Evolutionary conservation across 441 rosid genomes (phyloP), one percentile per base, ranked within the genome.

Genomic region (Pelargonium cotyledonis): DNA sequence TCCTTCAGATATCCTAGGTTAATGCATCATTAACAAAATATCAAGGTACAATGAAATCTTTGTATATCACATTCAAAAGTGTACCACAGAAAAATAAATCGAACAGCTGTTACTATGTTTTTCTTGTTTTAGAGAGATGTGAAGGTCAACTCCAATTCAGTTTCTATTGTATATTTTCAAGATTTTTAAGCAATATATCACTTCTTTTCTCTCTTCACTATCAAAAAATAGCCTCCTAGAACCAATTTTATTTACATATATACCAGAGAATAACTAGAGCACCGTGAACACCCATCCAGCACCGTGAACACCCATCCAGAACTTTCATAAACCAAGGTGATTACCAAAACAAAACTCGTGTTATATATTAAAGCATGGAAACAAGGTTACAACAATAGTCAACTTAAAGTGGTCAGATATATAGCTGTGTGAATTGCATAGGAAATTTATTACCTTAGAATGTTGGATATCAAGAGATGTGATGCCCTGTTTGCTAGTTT

Each of bases 401-500:
- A 47, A 1, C 0, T 9, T 16, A 23, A 71, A 8, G n/a, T 6
- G 8, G 8, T 6, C 12, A 0, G 51, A 16, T 23, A 65, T 8
- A 65, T 21, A 67, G 67, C 72, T 57, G 16, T 43, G 68, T 18
- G 11, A 63, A 75, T 9, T 18, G 41, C 65, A 51, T 68, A 70
- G 16, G 15, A 65, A 75, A 66, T 66, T 73, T 61, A 61, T 18
- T 73, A 88, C 95, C 98, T 95, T 89, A 18, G 96, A 80, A 77
- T 77, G 70, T 35, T 81, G 74, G 70, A 92, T 84, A 76, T 92
- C 98, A 69, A 92, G 77, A 3, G 92, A 88, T 65, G 80, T 66
- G 77, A 96, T 85, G 72, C 99, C 96, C 0, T 97, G 96, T 74
- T 88, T 96, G 86, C 73, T 89, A 58, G 98, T 96, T 84, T 89